Conservation (phyloP, 371 early-diverging fungal species). For the Encephalitozoon romaleae region DNA sequence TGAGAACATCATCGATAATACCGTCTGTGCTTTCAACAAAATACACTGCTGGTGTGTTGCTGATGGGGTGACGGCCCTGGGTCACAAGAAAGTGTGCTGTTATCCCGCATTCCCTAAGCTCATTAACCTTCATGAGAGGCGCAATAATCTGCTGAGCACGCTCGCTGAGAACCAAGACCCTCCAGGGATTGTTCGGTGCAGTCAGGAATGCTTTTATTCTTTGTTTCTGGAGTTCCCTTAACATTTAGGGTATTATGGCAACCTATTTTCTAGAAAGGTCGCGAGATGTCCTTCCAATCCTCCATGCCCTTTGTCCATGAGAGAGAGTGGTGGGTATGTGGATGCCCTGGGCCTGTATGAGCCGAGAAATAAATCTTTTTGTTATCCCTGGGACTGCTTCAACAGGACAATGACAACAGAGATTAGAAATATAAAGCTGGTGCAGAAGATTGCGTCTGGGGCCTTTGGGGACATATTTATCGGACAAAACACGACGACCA, state of each 20-base stretch:
- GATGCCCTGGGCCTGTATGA: not conserved
- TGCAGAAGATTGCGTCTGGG: constrained; percentile 90
- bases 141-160: constrained; percentile 84
- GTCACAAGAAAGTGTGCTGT: constrained; percentile 78
- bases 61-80: constrained; percentile 71
- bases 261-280: constrained; percentile 14
- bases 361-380: constrained; percentile 21
- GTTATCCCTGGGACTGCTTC: not conserved
- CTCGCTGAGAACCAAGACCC: constrained; percentile 84
- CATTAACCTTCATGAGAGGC: constrained; percentile 84
- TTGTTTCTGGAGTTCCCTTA: constrained; percentile 52
- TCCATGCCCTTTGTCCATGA: not conserved
- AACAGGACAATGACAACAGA: constrained; percentile 19
- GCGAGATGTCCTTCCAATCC: not conserved
- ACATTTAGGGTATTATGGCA: constrained; percentile 34
- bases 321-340: not conserved
- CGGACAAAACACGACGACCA: constrained; percentile 63
- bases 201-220: constrained; percentile 39
- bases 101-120: constrained; percentile 88
- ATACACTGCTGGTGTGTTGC: constrained; percentile 91
- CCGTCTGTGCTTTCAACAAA: constrained; percentile 76
- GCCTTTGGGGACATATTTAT: constrained; percentile 97
- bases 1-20: constrained; percentile 75
- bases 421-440: constrained; percentile 72
- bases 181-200: constrained; percentile 66